Evolutionary conservation across 2,329 filamentous ascomycete genomes (phyloP), one percentile per base, ranked within the genome.

Genomic region (Parafenestella ontariensis): DNA sequence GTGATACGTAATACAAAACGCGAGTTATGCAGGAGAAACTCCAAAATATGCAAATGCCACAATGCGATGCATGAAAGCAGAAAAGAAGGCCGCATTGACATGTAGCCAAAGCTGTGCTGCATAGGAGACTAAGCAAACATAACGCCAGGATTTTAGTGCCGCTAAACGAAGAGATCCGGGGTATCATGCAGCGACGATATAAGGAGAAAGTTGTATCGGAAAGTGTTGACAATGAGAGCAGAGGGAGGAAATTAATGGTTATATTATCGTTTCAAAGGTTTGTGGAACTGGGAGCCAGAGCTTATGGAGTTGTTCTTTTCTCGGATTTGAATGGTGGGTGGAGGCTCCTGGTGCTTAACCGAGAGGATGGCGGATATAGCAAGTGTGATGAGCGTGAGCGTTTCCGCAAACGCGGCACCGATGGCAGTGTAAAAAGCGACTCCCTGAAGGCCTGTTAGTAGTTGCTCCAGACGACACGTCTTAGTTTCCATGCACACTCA

Each of bases 371-470:
- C 66, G 9, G 70, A 70, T 21, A 72, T 56, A 50, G 64, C 69
- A 49, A 75, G 70, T 18, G 70, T 73, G 45, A 68, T 40, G 52
- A 74, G 70, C 2, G 68, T 73, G 31, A 71, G 50, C 40, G 66
- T 49, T 52, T 75, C 72, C 15, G 71, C 69, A 31, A 49, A 58
- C 31, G 70, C 68, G 42, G 72, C 72, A 54, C 66, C 69, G 23
- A 72, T 65, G 36, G 72, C 71, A n/a, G 69, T 66, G 59, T 73
- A 74, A 65, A 75, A 73, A 36, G 72, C 72, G 39, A 73, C 57
- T 29, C 65, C 70, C 72, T 75, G 52, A 33, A 18, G 8, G 17
- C 13, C 9, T 46, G 56, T 73, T 52, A 73, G 66, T 41, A 8
- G 21, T 34, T 46, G 40, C 2, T 34, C 13, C 11, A 21, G 29